Conservation (phyloP, 805 yeast species). For the Citeromyces nyonsensis region DNA sequence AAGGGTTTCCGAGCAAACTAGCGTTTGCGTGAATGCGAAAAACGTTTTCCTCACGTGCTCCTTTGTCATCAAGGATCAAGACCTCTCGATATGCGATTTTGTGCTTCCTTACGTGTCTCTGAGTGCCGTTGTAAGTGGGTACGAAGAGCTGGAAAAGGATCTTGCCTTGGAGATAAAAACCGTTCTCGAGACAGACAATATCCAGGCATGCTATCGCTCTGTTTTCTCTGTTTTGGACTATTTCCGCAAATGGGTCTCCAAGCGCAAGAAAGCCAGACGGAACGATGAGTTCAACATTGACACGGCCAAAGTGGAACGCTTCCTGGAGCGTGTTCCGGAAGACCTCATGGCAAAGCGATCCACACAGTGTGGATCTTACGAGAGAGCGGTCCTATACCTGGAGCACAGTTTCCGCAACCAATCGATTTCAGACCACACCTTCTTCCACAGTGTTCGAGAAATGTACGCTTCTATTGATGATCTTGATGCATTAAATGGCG, state of each 20-base stretch:
- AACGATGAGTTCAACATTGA: slow-evolving; percentile 7
- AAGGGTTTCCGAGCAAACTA: slow-evolving; percentile 13
- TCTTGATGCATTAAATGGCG: slow-evolving; percentile 80
- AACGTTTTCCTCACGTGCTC: slow-evolving; percentile 49
- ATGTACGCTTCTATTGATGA: slow-evolving; percentile 85
- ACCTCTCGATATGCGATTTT: slow-evolving; percentile 51
- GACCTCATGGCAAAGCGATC: slow-evolving; percentile 65
- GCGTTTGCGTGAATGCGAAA: slow-evolving; percentile 15
- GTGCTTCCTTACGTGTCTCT: slow-evolving; percentile 66
- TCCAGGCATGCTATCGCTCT: slow-evolving; percentile 53
- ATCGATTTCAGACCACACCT: slow-evolving; percentile 18
- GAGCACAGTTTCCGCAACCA: slow-evolving; percentile 52
- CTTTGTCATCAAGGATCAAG: slow-evolving; percentile 52
- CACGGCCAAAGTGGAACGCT: slow-evolving; percentile 21
- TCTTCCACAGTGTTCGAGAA: slow-evolving; percentile 42
- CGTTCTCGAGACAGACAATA: slow-evolving; percentile 43
- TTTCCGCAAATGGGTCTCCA: slow-evolving; percentile 57
- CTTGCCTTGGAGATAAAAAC: slow-evolving; percentile 33
- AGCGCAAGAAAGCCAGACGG: slow-evolving; percentile 10
- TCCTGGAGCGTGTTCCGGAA: slow-evolving; percentile 45
- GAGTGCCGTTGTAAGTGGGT: slow-evolving; percentile 29
- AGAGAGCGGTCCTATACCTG: slow-evolving; percentile 71
- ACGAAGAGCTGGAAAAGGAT: slow-evolving; percentile 7
- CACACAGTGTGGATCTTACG: slow-evolving; percentile 71
- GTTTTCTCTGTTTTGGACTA: slow-evolving; percentile 74